A percentile compares a stretch with the other conserved stretches of the same genome.
Evolutionary conservation across 805 yeast genomes (phyloP).

Genomic region (Priceomyces carsonii): DNA sequence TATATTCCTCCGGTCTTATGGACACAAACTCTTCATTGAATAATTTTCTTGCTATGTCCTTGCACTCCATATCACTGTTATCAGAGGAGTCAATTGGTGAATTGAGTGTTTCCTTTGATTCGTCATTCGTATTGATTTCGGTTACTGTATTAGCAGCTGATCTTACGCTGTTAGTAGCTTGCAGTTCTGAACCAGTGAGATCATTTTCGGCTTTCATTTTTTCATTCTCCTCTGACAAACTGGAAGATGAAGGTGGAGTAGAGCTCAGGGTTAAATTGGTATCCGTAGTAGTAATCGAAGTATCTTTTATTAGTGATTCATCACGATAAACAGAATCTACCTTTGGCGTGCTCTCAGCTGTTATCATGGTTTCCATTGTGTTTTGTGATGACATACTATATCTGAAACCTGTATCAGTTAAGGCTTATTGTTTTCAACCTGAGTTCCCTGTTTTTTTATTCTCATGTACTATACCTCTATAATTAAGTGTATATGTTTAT

Average conservation of each 20-base stretch:
- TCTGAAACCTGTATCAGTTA: no score
- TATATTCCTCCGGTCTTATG: slow-evolving; percentile 45
- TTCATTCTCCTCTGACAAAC: background rate
- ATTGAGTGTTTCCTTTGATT: background rate
- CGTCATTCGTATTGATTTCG: background rate
- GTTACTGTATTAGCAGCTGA: background rate
- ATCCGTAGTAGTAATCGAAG: background rate
- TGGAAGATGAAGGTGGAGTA: slow-evolving; percentile 3
- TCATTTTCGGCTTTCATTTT: background rate
- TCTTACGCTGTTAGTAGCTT: no score
- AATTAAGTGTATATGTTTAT: no score
- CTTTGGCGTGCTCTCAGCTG: slow-evolving; percentile 2
- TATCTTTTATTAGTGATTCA: slow-evolving; percentile 1
- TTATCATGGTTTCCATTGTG: background rate
- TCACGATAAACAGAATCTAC: background rate
- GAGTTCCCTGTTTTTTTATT: no score
- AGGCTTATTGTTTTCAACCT: no score
- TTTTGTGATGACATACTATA: background rate
- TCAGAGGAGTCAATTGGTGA: background rate
- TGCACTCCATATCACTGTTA: slow-evolving; percentile 16
- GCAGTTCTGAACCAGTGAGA: no score
- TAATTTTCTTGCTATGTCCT: slow-evolving; percentile 36
- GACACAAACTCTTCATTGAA: slow-evolving; percentile 43
- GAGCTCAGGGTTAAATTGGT: slow-evolving; percentile 2
- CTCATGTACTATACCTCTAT: no score